Percentiles rank a stretch among this genome's conserved stretches.
These are phyloP conservation scores for Ganoderma resinaceum DNA, from an alignment of 1,284 basidiomycete genomes.

Conservation along the genomic window DNA sequence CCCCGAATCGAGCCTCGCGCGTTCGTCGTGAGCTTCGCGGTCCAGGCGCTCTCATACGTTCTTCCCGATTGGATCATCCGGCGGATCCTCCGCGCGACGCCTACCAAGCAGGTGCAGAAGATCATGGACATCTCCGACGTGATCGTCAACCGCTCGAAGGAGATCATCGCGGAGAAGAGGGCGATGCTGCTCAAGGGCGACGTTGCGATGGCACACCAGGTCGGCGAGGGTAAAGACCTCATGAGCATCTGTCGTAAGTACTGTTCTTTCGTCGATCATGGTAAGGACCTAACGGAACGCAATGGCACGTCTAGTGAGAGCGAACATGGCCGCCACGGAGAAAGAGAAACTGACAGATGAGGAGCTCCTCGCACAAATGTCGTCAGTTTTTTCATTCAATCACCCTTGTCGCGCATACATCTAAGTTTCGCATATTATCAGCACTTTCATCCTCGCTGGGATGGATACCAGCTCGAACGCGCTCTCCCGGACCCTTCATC, in stretches of 20 bases:
- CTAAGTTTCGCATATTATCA: background rate
- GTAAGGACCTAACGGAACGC: background rate
- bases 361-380: slow-evolving; percentile 13
- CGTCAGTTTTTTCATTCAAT: background rate
- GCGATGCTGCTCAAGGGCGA: slow-evolving; percentile 24
- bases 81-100: background rate
- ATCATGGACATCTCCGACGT: slow-evolving; percentile 20
- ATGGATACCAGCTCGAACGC: slow-evolving; percentile 16
- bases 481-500: slow-evolving; percentile 16
- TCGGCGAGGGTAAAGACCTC: slow-evolving; percentile 38
- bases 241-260: slow-evolving; percentile 38
- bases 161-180: slow-evolving; percentile 28
- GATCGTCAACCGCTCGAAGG: slow-evolving; percentile 14
- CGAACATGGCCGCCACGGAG: slow-evolving; percentile 6
- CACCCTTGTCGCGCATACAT: background rate
- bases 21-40: background rate
- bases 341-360: slow-evolving; percentile 5
- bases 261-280: background rate
- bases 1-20: background rate
- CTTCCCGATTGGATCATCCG: slow-evolving; percentile 2
- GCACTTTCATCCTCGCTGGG: slow-evolving; percentile 22
- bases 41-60: background rate
- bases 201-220: slow-evolving; percentile 31
- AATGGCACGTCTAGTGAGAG: background rate
- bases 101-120: background rate